phyloP scores from a whole-genome alignment of 108 stramenopile species.

The Schizochytrium sp. region DNA sequence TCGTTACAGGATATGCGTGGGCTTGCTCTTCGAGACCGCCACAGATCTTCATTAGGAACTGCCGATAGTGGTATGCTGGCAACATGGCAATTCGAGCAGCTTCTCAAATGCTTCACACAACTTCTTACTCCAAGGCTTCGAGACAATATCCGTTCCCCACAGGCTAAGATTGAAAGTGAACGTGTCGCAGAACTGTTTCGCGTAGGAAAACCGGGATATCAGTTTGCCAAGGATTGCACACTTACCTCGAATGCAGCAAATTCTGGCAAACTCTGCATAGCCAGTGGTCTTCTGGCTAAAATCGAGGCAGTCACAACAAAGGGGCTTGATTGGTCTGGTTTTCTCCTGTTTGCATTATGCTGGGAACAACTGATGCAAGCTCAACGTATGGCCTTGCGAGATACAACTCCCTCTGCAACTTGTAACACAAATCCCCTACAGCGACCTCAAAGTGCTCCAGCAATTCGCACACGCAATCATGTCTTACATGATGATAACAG shows the following conservation, averaged over 20 bases:
- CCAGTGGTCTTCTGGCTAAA: background rate
- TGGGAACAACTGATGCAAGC: background rate
- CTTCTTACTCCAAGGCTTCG: no score
- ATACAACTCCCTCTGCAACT: background rate
- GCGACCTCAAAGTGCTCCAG: no score
- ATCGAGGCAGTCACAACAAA: background rate
- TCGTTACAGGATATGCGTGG: no score
- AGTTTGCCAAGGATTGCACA: background rate
- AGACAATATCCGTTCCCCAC: no score
- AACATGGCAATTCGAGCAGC: no score
- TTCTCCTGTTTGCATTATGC: slow-evolving; percentile 16
- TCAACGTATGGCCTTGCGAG: background rate
- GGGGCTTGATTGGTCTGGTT: slow-evolving; percentile 18
- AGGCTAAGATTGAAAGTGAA: background rate
- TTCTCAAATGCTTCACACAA: no score
- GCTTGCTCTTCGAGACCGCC: no score
- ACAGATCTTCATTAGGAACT: no score
- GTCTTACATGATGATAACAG: no score
- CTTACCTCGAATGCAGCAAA: background rate
- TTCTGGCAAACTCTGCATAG: background rate
- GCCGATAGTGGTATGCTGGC: no score
- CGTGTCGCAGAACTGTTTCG: background rate
- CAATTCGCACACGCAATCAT: no score
- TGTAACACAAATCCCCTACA: background rate
- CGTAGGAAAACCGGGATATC: background rate